Evolutionary conservation across 192 early-diverging fungal species (phyloP).

Genomic region (Rhizophagus prolifer): DNA sequence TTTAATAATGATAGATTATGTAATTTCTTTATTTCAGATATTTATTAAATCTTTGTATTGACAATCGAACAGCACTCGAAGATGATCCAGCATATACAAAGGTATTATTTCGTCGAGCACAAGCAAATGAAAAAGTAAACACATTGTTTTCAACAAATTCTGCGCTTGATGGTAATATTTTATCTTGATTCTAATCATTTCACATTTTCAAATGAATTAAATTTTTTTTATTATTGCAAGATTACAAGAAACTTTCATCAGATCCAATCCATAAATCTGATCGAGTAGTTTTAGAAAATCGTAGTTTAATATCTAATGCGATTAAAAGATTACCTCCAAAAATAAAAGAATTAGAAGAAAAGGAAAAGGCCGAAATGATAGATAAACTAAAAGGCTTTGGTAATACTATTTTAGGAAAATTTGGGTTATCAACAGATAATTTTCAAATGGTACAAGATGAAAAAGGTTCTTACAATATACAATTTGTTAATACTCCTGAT

Average conservation of each 20-base stretch:
- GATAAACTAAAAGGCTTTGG: conserved; percentile 74
- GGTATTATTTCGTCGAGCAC: conserved; percentile 60
- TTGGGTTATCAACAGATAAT: conserved; percentile 71
- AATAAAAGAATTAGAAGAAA: conserved; percentile 52
- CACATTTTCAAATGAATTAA: background rate
- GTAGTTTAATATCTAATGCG: conserved; percentile 11
- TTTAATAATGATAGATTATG: background rate
- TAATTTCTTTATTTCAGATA: background rate
- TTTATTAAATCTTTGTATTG: background rate
- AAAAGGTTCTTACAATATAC: conserved; percentile 55
- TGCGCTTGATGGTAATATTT: conserved; percentile 45
- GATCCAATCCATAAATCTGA: conserved; percentile 34
- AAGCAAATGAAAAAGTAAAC: conserved; percentile 52
- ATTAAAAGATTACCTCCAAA: conserved; percentile 44
- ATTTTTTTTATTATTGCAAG: conserved; percentile 21
- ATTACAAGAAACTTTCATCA: conserved; percentile 42
- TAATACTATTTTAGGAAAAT: conserved; percentile 68
- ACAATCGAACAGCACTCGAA: conserved; percentile 43
- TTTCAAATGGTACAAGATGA: conserved; percentile 68
- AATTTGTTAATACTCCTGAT: conserved; percentile 58
- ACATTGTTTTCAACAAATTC: conserved; percentile 48
- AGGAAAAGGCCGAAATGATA: conserved; percentile 71
- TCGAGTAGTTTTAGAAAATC: background rate
- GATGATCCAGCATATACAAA: conserved; percentile 56
- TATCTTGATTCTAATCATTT: background rate